Conservation (phyloP, 1,284 basidiomycete species). For the Apiotrichum montevideense region DNA sequence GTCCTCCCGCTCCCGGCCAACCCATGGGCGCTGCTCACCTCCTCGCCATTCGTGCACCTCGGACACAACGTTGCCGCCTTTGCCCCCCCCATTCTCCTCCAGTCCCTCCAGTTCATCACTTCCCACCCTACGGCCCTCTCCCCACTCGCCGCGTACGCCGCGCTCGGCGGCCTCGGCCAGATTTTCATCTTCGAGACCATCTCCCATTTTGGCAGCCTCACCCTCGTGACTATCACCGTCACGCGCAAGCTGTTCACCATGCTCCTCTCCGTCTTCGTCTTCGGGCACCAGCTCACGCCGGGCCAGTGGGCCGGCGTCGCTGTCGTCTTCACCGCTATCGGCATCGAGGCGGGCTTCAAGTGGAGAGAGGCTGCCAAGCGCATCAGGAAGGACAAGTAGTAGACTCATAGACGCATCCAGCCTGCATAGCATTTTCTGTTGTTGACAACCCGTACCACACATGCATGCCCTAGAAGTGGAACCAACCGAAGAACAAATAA, state of each 20-base stretch:
- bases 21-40: slow-evolving; percentile 26
- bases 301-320: slow-evolving; percentile 89
- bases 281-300: slow-evolving; percentile 73
- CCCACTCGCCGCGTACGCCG: slow-evolving; percentile 77
- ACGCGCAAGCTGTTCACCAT: slow-evolving; percentile 99
- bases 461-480: too few relatives aligned
- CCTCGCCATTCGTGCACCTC: slow-evolving; percentile 48
- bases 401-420: too few relatives aligned
- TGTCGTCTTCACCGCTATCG: slow-evolving; percentile 89
- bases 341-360: slow-evolving; percentile 84
- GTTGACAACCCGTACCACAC: too few relatives aligned
- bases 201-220: slow-evolving; percentile 89
- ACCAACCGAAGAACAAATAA: neutral
- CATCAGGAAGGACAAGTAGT: slow-evolving; percentile 25
- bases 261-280: slow-evolving; percentile 88
- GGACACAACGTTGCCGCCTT: slow-evolving; percentile 22
- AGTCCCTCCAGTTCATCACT: slow-evolving; percentile 67
- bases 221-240: slow-evolving; percentile 86
- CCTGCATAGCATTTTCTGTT: too few relatives aligned
- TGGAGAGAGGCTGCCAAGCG: slow-evolving; percentile 29
- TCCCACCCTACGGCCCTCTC: slow-evolving; percentile 70
- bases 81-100: slow-evolving; percentile 60
- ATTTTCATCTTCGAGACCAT: slow-evolving; percentile 98
- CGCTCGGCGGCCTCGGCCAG: slow-evolving; percentile 89
- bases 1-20: slow-evolving; percentile 41